Conservation (phyloP, 352 stramenopile species). For the Globisporangium apiculatum region DNA sequence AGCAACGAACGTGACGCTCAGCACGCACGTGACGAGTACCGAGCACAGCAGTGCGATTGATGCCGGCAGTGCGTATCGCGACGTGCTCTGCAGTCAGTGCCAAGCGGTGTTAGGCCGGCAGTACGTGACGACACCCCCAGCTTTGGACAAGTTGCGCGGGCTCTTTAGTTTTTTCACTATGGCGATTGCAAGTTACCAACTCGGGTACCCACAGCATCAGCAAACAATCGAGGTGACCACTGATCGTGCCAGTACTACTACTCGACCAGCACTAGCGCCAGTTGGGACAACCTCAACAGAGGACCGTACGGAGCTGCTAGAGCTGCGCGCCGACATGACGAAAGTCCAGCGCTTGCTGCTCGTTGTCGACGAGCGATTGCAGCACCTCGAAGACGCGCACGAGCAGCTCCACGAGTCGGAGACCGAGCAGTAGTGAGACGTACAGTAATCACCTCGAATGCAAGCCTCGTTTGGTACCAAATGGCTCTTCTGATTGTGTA, state of each 20-base stretch:
- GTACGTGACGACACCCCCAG: conserved; percentile 65
- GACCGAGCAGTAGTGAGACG: no score
- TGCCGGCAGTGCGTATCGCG: conserved; percentile 61
- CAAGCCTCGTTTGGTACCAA: no score
- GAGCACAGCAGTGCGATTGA: conserved; percentile 31
- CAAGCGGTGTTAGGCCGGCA: conserved; percentile 68
- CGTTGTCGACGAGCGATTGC: conserved; percentile 63
- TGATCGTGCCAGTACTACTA: no score
- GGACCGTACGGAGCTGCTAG: conserved; percentile 43
- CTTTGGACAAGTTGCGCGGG: conserved; percentile 53
- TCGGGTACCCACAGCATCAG: conserved; percentile 51
- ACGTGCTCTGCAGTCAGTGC: conserved; percentile 76
- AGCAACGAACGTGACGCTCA: conserved; percentile 52
- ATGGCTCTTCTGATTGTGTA: no score
- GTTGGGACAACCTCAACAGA: conserved; percentile 30
- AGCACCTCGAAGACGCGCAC: conserved; percentile 33
- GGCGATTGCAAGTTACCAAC: conserved; percentile 69
- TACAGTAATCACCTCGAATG: no score
- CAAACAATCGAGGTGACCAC: conserved; percentile 3
- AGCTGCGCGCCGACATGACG: conserved; percentile 59
- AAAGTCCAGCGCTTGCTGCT: conserved; percentile 76
- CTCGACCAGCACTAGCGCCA: not conserved
- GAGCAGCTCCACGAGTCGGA: conserved; percentile 24
- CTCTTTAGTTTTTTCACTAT: conserved; percentile 70
- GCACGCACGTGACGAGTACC: conserved; percentile 36